A percentile compares a stretch with the other conserved stretches of the same genome.
These are phyloP conservation scores for Xerocomus amazonicus DNA, from an alignment of 1,284 basidiomycete species.

Conservation along the genomic window DNA sequence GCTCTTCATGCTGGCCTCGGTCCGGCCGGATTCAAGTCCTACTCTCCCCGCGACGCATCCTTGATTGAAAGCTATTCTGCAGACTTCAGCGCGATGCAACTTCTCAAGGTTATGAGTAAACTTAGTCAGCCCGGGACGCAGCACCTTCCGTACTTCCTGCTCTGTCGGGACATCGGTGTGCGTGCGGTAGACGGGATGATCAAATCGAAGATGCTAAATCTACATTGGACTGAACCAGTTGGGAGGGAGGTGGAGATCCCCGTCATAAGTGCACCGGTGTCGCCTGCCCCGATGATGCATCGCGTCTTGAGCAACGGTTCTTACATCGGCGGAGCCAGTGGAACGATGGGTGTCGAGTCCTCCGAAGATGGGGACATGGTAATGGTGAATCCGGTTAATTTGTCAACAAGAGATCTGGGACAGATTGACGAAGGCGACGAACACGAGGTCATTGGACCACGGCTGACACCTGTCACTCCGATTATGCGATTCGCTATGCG, in stretches of 20 bases:
- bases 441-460: conserved; percentile 62
- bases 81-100: conserved; percentile 67
- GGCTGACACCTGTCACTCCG: conserved; percentile 68
- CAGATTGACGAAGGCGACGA: conserved; percentile 35
- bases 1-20: conserved; percentile 53
- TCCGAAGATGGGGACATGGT: conserved; percentile 49
- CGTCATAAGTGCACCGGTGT: conserved; percentile 24
- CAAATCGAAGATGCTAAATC: conserved; percentile 65
- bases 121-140: conserved; percentile 57
- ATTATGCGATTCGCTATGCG: conserved; percentile 79
- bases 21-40: conserved; percentile 62
- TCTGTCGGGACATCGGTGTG: conserved; percentile 75
- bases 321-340: conserved; percentile 32
- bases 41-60: conserved; percentile 39
- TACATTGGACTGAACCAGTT: conserved; percentile 72
- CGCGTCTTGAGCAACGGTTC: conserved; percentile 32
- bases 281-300: conserved; percentile 27
- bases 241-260: conserved; percentile 36
- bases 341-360: conserved; percentile 33
- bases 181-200: conserved; percentile 79
- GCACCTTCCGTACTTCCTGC: conserved; percentile 69
- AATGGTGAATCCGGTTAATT: conserved; percentile 35
- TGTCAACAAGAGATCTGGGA: conserved; percentile 36
- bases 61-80: conserved; percentile 37
- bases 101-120: conserved; percentile 72